Evolutionary conservation across 352 stramenopile genomes (phyloP).

Genomic region (Phytophthora brassicae): DNA sequence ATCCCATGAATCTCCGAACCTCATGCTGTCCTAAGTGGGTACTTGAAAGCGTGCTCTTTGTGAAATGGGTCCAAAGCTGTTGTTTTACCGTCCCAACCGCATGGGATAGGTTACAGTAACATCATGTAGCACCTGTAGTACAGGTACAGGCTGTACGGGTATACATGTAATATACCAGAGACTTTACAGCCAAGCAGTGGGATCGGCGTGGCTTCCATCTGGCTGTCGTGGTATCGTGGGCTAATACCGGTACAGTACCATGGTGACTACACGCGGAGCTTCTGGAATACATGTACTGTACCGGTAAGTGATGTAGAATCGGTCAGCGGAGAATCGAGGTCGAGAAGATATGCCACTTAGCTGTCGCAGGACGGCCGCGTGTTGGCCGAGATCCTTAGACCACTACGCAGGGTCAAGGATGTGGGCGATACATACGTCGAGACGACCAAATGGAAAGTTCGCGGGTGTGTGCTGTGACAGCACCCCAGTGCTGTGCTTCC

Average conservation of each 20-base stretch:
- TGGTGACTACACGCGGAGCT: too few relatives aligned
- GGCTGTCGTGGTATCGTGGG: slow-evolving; percentile 12
- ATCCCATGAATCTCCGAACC: slow-evolving; percentile 39
- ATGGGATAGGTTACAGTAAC: too few relatives aligned
- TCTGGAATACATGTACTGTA: slow-evolving; percentile 9
- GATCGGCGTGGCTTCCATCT: slow-evolving; percentile 8
- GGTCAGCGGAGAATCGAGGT: slow-evolving; percentile 31
- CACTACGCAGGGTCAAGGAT: neutral
- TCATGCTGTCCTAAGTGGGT: slow-evolving; percentile 22
- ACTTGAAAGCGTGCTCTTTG: slow-evolving; percentile 17
- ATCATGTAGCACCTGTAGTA: slow-evolving; percentile 13
- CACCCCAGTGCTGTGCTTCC: too few relatives aligned
- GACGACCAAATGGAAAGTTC: slow-evolving; percentile 26
- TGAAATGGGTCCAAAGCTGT: slow-evolving; percentile 21
- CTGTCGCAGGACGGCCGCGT: slow-evolving; percentile 12
- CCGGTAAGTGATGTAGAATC: slow-evolving; percentile 25
- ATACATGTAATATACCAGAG: too few relatives aligned
- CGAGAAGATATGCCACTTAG: slow-evolving; percentile 25
- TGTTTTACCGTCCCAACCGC: too few relatives aligned
- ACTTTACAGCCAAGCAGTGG: slow-evolving; percentile 24
- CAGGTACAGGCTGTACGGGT: too few relatives aligned
- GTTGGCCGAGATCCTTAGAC: neutral
- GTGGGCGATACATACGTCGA: too few relatives aligned
- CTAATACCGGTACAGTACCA: too few relatives aligned
- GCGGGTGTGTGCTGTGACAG: too few relatives aligned